A percentile compares a stretch with the other conserved stretches of the same genome.
These are phyloP conservation scores for Scheffersomyces parashehatae DNA, from an alignment of 1,139 yeast genomes.

Conservation along the genomic window DNA sequence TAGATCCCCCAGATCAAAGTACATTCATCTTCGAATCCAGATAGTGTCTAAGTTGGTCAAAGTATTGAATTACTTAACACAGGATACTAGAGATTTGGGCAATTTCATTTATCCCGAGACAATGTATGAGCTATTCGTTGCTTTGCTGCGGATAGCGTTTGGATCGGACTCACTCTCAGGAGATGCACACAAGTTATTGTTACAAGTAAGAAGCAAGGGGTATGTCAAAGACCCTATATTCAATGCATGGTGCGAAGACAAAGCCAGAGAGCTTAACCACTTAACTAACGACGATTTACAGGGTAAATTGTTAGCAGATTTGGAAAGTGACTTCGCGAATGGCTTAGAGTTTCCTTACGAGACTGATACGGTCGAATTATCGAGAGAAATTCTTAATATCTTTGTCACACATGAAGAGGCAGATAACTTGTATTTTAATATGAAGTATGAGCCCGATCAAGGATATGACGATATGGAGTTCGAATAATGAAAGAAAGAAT, in stretches of 20 bases:
- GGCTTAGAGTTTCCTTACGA: constrained; percentile 67
- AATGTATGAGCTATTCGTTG: constrained; percentile 50
- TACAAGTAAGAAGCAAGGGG: constrained; percentile 25
- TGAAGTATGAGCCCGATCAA: constrained; percentile 43
- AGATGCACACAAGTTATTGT: constrained; percentile 36
- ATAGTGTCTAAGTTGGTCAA: constrained; percentile 41
- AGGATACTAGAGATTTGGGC: constrained; percentile 31
- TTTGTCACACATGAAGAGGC: constrained; percentile 79
- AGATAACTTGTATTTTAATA: constrained; percentile 67
- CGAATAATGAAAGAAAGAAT: background rate
- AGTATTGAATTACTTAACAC: constrained; percentile 34
- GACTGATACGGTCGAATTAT: constrained; percentile 63
- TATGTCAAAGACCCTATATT: constrained; percentile 30
- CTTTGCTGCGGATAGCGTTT: constrained; percentile 58
- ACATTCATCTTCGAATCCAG: constrained; percentile 40
- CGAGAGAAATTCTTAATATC: constrained; percentile 69
- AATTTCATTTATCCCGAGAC: constrained; percentile 42
- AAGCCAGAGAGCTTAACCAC: constrained; percentile 44
- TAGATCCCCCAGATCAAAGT: constrained; percentile 48
- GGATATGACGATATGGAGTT: constrained; percentile 28
- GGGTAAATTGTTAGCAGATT: constrained; percentile 24
- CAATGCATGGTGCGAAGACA: constrained; percentile 42
- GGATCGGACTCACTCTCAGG: constrained; percentile 43
- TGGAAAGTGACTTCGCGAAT: constrained; percentile 48
- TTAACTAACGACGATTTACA: constrained; percentile 14